Conservation (phyloP, 805 yeast genomes). For the Yarrowia sp. region DNA sequence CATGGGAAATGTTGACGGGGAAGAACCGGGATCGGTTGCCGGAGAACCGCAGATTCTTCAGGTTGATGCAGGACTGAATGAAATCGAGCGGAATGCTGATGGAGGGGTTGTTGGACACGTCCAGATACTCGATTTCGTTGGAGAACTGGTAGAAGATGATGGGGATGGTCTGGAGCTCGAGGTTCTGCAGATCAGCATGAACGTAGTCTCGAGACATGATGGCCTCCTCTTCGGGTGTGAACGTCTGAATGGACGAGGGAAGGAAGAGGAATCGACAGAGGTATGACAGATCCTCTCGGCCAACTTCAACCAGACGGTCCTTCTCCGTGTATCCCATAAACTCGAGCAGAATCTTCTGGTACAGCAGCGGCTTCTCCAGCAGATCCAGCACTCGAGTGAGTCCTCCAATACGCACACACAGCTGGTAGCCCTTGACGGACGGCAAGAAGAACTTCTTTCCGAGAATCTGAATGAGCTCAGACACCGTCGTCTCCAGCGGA, state of each 20-base stretch:
- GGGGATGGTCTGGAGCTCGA: conserved; percentile 81
- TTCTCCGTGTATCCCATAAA: conserved; percentile 74
- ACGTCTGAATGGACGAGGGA: conserved; percentile 56
- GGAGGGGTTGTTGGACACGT: conserved; percentile 84
- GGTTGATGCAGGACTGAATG: conserved; percentile 72
- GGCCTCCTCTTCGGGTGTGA: conserved; percentile 69
- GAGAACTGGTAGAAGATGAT: conserved; percentile 77
- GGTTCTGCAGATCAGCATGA: conserved; percentile 67
- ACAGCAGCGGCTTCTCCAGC: conserved; percentile 71
- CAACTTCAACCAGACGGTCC: conserved; percentile 76
- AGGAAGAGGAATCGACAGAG: conserved; percentile 74
- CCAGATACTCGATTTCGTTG: conserved; percentile 73
- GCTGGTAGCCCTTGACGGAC: conserved; percentile 66
- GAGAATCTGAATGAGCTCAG: conserved; percentile 66
- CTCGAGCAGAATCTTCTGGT: conserved; percentile 69
- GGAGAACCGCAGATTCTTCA: conserved; percentile 64
- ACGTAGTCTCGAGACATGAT: conserved; percentile 59
- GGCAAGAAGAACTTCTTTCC: conserved; percentile 77
- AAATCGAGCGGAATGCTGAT: conserved; percentile 81
- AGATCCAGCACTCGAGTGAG: conserved; percentile 68
- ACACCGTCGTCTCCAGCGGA: conserved; percentile 71
- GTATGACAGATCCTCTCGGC: conserved; percentile 79
- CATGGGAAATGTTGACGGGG: conserved; percentile 71
- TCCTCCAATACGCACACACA: conserved; percentile 73
- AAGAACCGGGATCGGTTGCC: conserved; percentile 70